Percentiles rank a stretch among this genome's conserved stretches.
phyloP scores from a whole-genome alignment of 2,329 filamentous ascomycete species.

The Drechmeria coniospora region DNA sequence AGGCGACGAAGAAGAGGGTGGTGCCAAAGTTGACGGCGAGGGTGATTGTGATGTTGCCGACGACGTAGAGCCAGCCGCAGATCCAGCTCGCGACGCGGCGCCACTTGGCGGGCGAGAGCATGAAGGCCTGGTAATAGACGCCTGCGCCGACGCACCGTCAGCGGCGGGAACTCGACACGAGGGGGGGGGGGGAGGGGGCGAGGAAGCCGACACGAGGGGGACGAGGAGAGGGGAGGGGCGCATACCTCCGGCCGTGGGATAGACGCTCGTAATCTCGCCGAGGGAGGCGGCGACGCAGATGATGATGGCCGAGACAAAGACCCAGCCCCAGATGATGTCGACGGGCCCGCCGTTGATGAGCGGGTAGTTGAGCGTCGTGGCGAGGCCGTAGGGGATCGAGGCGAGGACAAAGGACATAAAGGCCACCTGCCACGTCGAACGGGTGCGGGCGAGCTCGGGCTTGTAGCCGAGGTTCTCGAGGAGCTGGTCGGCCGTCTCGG shows the following conservation, averaged over 20 bases:
- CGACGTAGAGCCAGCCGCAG: conserved; percentile 61
- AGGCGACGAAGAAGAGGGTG: conserved; percentile 44
- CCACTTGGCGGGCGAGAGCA: conserved; percentile 47
- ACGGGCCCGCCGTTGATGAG: conserved; percentile 50
- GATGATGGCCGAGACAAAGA: conserved; percentile 52
- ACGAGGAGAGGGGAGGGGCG: neutral
- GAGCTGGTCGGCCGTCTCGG: conserved; percentile 41
- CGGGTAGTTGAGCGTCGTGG: conserved; percentile 55
- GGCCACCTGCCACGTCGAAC: conserved; percentile 53
- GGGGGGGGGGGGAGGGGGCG: neutral
- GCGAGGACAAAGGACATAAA: conserved; percentile 68
- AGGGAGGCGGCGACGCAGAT: conserved; percentile 55
- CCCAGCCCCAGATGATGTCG: conserved; percentile 60
- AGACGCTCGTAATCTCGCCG: conserved; percentile 61
- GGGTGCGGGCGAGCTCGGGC: conserved; percentile 46
- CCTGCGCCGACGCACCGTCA: conserved; percentile 13
- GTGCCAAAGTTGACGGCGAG: conserved; percentile 73
- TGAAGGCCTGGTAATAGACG: conserved; percentile 67
- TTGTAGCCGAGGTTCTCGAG: conserved; percentile 52
- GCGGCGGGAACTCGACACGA: conserved; percentile 5
- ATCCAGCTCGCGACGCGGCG: conserved; percentile 53
- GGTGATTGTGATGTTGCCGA: conserved; percentile 70
- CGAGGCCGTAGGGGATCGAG: conserved; percentile 58
- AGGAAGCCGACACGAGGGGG: neutral
- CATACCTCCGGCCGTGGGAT: conserved; percentile 56